Evolutionary conservation across 2,329 filamentous ascomycete genomes (phyloP).

Genomic region (Epichloe uncinata): DNA sequence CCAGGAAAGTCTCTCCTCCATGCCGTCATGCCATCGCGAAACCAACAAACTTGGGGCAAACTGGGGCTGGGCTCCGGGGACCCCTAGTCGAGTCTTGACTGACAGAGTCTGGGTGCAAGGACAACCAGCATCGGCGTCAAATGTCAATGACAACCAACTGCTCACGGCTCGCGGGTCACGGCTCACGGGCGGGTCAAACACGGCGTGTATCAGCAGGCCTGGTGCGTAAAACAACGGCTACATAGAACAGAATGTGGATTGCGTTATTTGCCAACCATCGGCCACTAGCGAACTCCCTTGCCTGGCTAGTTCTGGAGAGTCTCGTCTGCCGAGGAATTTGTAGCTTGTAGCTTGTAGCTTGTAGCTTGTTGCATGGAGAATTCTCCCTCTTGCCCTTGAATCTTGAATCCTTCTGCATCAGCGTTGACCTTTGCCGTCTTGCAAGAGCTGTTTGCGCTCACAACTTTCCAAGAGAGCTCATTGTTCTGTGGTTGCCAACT

Average conservation of each 20-base stretch:
- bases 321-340: background rate
- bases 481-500: background rate
- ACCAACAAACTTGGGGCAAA: too few species aligned
- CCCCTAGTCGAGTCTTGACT: too few species aligned
- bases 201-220: slow-evolving; percentile 3
- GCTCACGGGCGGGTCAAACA: background rate
- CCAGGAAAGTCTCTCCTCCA: too few species aligned
- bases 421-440: background rate
- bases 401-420: background rate
- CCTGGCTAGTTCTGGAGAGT: background rate
- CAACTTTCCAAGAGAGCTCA: background rate
- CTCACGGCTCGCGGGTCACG: background rate
- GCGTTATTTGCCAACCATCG: background rate
- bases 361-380: background rate
- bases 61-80: too few species aligned
- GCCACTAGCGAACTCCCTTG: background rate
- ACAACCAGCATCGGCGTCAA: background rate
- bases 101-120: too few species aligned
- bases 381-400: background rate
- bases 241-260: background rate
- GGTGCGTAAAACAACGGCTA: background rate
- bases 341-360: background rate
- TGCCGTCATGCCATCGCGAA: too few species aligned
- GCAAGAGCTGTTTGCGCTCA: background rate
- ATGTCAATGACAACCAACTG: background rate